Evolutionary conservation across 1,284 basidiomycete genomes (phyloP).

Genomic region (Tylopilus orsonianus): DNA sequence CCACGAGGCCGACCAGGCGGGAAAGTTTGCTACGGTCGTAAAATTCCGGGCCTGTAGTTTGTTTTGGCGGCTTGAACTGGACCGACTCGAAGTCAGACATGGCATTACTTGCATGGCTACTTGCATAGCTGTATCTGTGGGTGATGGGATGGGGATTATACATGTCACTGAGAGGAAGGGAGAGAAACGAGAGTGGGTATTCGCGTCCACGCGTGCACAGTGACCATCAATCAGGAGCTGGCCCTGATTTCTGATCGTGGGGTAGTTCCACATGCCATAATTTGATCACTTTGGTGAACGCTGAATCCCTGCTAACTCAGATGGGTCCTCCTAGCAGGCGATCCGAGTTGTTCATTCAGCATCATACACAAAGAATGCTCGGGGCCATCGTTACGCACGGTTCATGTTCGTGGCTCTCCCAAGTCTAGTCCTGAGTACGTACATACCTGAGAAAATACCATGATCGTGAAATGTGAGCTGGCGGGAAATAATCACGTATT

Average conservation of each 20-base stretch:
- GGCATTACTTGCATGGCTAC: too few species aligned
- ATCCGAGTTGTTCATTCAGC: too few species aligned
- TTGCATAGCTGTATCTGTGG: slow-evolving; percentile 13
- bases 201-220: neutral
- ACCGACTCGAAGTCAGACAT: slow-evolving; percentile 27
- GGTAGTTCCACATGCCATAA: neutral
- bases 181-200: neutral
- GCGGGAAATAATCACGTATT: neutral
- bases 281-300: neutral
- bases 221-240: neutral
- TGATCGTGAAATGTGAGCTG: neutral
- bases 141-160: neutral
- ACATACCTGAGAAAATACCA: neutral
- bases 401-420: too few species aligned
- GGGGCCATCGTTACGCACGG: too few species aligned
- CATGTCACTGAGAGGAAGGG: slow-evolving; percentile 10
- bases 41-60: slow-evolving; percentile 29
- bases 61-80: slow-evolving; percentile 21
- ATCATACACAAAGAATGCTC: too few species aligned
- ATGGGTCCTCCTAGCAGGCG: too few species aligned
- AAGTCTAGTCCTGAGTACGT: too few species aligned
- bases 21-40: slow-evolving; percentile 32
- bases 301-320: neutral
- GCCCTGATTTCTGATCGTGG: slow-evolving; percentile 16
- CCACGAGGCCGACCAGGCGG: slow-evolving; percentile 26